phyloP scores from a whole-genome alignment of 768 basidiomycete species.

The Rhodotorula toruloides region DNA sequence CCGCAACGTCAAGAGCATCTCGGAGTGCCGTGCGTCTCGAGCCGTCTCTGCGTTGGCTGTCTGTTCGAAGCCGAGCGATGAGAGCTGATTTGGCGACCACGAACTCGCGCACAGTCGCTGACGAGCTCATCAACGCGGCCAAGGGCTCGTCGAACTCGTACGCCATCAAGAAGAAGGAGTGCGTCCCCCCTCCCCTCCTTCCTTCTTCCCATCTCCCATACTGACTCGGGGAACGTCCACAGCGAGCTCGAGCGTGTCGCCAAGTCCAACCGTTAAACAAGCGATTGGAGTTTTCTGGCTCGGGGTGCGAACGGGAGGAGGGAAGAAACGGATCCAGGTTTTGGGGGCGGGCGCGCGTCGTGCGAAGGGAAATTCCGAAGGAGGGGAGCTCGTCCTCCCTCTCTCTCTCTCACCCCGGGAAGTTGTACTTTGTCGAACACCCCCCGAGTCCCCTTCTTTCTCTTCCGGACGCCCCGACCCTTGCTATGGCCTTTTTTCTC shows the following conservation, averaged over 20 bases:
- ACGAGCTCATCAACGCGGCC: constrained; percentile 99
- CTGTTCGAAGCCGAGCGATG: too few species aligned
- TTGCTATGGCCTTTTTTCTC: too few species aligned
- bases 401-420: too few species aligned
- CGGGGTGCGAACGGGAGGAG: neutral
- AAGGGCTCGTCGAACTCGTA: constrained; percentile 99
- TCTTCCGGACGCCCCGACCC: too few species aligned
- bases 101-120: constrained; percentile 66
- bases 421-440: too few species aligned
- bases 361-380: too few species aligned
- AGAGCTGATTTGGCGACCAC: too few species aligned
- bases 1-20: constrained; percentile 99
- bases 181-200: neutral
- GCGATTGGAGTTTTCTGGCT: neutral
- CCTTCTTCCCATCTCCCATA: neutral
- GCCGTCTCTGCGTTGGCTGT: neutral
- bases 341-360: too few species aligned
- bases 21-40: constrained; percentile 62
- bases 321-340: too few species aligned
- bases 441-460: too few species aligned
- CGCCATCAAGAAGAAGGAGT: constrained; percentile 73
- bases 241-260: constrained; percentile 99
- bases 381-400: too few species aligned
- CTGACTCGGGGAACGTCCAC: constrained; percentile 61
- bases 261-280: constrained; percentile 95